Evolutionary conservation across 2,329 filamentous ascomycete species (phyloP).

Genomic region (Ceratocystis diversiconidia): DNA sequence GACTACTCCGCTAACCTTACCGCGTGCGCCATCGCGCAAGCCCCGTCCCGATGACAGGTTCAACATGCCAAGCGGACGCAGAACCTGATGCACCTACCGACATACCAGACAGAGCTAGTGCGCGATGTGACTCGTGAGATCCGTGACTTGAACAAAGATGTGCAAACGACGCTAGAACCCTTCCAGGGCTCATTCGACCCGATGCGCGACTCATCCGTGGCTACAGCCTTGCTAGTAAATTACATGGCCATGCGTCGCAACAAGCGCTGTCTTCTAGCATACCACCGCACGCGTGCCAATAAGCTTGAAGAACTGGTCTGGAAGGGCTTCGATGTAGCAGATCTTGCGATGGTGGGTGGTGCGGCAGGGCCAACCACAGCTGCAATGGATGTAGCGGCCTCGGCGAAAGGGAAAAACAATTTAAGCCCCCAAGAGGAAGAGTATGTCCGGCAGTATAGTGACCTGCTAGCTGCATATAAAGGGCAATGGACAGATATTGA

Average conservation of each 20-base stretch:
- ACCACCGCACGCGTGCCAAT: conserved; percentile 78
- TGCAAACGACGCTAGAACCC: conserved; percentile 61
- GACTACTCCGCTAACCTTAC: background rate
- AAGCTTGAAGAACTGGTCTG: conserved; percentile 90
- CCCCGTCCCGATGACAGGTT: conserved; percentile 26
- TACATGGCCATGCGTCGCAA: conserved; percentile 92
- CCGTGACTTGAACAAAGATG: conserved; percentile 80
- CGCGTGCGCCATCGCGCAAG: conserved; percentile 35
- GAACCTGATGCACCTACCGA: conserved; percentile 69
- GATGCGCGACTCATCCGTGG: conserved; percentile 63
- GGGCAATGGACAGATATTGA: conserved; percentile 98
- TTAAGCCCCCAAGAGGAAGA: conserved; percentile 93
- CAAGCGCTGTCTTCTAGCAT: conserved; percentile 87
- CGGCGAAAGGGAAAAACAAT: conserved; percentile 38
- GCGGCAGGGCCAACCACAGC: conserved; percentile 18
- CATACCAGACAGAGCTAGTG: conserved; percentile 85
- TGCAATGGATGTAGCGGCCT: conserved; percentile 14
- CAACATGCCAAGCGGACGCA: conserved; percentile 93
- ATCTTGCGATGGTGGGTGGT: conserved; percentile 43
- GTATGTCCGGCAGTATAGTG: conserved; percentile 81
- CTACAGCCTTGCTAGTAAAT: conserved; percentile 80
- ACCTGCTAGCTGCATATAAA: conserved; percentile 89
- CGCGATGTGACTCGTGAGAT: conserved; percentile 81
- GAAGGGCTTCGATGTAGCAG: conserved; percentile 72
- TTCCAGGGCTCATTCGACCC: conserved; percentile 80